These are phyloP conservation scores for Botrytis deweyae DNA, from an alignment of 2,329 filamentous ascomycete species.

Conservation along the genomic window DNA sequence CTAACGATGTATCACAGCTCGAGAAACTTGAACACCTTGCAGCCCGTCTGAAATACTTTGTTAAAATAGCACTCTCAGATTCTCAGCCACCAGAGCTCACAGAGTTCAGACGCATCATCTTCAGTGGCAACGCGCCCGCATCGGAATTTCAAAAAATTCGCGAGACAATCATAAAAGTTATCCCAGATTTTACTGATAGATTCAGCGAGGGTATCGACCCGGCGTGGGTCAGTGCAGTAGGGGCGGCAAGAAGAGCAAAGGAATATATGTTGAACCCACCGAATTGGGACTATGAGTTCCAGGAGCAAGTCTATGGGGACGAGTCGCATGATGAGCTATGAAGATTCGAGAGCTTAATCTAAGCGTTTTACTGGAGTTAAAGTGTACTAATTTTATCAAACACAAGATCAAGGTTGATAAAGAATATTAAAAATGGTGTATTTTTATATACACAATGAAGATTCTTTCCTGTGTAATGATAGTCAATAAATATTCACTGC, in stretches of 20 bases:
- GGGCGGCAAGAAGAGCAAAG: background rate
- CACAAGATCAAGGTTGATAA: too few relatives aligned
- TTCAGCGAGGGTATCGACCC: background rate
- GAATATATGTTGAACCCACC: background rate
- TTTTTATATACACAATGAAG: too few relatives aligned
- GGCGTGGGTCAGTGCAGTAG: background rate
- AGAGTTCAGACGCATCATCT: background rate
- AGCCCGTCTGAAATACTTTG: background rate
- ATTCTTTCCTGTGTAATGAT: too few relatives aligned
- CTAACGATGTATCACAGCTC: background rate
- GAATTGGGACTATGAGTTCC: background rate
- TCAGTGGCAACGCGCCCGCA: background rate
- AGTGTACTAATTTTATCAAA: too few relatives aligned
- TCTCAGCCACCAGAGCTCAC: background rate
- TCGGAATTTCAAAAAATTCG: background rate
- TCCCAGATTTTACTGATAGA: background rate
- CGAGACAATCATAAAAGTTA: background rate
- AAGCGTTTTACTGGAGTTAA: too few relatives aligned
- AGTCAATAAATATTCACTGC: too few relatives aligned
- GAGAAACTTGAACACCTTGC: background rate
- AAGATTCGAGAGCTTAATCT: background rate
- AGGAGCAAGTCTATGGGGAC: background rate
- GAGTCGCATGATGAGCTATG: background rate
- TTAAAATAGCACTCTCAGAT: background rate
- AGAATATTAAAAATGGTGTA: too few relatives aligned